Evolutionary conservation across 345 rosid species (phyloP).

Genomic region (Mercurialis annua): DNA sequence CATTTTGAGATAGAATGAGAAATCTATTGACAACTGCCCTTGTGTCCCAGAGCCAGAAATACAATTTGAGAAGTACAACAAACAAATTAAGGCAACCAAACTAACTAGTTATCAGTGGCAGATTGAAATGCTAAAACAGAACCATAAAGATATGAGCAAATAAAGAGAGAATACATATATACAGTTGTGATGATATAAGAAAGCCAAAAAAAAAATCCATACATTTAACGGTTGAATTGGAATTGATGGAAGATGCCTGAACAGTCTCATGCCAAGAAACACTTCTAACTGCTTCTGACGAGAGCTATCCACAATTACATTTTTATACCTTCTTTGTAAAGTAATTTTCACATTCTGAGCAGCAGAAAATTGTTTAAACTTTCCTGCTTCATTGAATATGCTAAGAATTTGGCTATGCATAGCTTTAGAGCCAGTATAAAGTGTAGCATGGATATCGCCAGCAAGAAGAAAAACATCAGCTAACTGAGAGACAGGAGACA

Average conservation of each 20-base stretch:
- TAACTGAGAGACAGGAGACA: conserved; percentile 80
- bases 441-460: conserved; percentile 99
- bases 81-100: background rate
- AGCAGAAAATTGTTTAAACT: conserved; percentile 81
- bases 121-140: background rate
- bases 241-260: conserved; percentile 94
- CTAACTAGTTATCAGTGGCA: background rate
- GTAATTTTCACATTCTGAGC: conserved; percentile 93
- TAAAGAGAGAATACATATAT: background rate
- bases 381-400: conserved; percentile 89
- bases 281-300: conserved; percentile 97
- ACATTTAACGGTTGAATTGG: conserved; percentile 82
- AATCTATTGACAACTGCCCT: background rate
- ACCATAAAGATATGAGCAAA: too few species aligned
- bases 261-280: conserved; percentile 92
- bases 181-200: background rate
- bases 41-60: background rate
- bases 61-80: background rate
- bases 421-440: conserved; percentile 96
- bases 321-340: conserved; percentile 87
- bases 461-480: conserved; percentile 94
- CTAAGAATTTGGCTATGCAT: conserved; percentile 98
- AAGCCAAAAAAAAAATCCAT: conserved; percentile 25
- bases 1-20: background rate
- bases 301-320: conserved; percentile 85